These are phyloP conservation scores for Tephrocybe rancida DNA, from an alignment of 768 basidiomycete genomes.

Conservation along the genomic window DNA sequence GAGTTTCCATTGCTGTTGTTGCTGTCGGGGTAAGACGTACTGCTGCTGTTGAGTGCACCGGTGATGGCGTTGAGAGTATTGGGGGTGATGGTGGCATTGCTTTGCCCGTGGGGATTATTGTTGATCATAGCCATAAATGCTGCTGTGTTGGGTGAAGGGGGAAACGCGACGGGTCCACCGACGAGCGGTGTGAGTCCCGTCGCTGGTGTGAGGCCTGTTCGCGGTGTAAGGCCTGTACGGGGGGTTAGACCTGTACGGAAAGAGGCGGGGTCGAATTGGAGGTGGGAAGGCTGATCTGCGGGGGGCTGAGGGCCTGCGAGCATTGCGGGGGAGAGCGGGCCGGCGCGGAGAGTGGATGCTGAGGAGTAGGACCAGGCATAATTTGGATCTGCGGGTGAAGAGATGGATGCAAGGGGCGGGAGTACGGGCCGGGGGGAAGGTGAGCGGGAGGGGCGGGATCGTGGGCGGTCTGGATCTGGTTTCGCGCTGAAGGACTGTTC, in stretches of 20 bases:
- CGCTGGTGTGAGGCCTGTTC: conserved; percentile 78
- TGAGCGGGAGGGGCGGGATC: conserved; percentile 33
- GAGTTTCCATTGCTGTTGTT: conserved; percentile 20
- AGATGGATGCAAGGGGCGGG: conserved; percentile 79
- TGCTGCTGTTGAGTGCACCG: conserved; percentile 64
- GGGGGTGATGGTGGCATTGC: conserved; percentile 63
- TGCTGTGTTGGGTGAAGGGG: conserved; percentile 86
- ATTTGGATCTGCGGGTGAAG: conserved; percentile 66
- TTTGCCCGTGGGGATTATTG: conserved; percentile 41
- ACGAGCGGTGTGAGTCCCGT: conserved; percentile 83
- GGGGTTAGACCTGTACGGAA: conserved; percentile 78
- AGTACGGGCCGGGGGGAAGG: conserved; percentile 67
- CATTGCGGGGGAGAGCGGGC: conserved; percentile 96
- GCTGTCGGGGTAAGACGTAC: conserved; percentile 43
- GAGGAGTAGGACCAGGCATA: conserved; percentile 71
- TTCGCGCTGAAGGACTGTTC: conserved; percentile 86
- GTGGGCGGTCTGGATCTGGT: conserved; percentile 32
- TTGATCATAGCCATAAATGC: conserved; percentile 94
- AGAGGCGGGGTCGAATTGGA: conserved; percentile 13
- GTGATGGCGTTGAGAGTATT: conserved; percentile 81
- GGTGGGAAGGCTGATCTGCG: conserved; percentile 30
- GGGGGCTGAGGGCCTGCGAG: conserved; percentile 79
- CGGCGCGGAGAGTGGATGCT: conserved; percentile 76
- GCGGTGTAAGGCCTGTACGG: conserved; percentile 81
- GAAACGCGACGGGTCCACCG: conserved; percentile 74